Evolutionary conservation across 192 early-diverging fungal genomes (phyloP).

Genomic region (Diversispora epigaea): DNA sequence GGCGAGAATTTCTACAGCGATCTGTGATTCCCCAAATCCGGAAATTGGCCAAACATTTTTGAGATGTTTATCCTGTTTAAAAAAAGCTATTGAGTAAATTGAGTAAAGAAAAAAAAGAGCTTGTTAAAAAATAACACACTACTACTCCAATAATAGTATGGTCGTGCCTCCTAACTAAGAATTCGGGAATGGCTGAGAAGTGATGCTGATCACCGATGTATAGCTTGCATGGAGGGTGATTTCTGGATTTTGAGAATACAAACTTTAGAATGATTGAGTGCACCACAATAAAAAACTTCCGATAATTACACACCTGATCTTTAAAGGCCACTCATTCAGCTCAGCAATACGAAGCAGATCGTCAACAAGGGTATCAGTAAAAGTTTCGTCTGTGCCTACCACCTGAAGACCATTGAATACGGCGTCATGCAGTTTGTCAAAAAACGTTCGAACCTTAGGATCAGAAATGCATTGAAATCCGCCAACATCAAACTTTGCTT

Average conservation of each 20-base stretch:
- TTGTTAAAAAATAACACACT: background rate
- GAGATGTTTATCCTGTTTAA: background rate
- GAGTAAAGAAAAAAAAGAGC: background rate
- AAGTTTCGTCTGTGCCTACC: background rate
- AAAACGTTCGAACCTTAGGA: background rate
- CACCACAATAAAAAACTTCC: background rate
- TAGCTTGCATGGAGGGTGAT: background rate
- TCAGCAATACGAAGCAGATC: slow-evolving; percentile 12
- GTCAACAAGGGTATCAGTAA: background rate
- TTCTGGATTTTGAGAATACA: slow-evolving; percentile 1
- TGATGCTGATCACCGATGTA: background rate
- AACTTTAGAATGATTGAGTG: background rate
- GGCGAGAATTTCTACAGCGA: background rate
- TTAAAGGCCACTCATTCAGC: slow-evolving; percentile 9
- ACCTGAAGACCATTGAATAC: background rate
- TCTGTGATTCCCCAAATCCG: background rate
- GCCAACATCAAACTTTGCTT: background rate
- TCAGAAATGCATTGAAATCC: background rate
- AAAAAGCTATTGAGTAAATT: background rate
- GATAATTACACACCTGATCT: slow-evolving; percentile 4
- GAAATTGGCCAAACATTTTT: background rate
- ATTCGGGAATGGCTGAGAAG: background rate
- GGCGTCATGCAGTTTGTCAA: background rate
- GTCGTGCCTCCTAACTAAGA: background rate
- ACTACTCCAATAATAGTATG: background rate